Base-by-base conservation (phyloP, 257 asterid genomes). In the Phtheirospermum japonicum region DNA sequence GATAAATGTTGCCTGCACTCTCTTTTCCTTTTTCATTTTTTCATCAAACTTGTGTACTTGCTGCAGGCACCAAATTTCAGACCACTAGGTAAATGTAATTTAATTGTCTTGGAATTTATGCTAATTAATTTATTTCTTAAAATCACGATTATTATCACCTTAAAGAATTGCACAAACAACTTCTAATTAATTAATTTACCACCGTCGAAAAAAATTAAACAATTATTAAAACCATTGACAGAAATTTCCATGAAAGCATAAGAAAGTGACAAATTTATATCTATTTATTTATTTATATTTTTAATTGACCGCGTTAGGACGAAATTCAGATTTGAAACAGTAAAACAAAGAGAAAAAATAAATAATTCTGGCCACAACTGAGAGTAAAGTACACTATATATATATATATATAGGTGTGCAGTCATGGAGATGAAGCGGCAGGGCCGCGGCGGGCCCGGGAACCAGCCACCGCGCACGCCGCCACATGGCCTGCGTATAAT, bases 31-130 rank as follows among this genome's bases (percentile, higher is more conserved):
- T 39, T 31, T 36, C 1, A 43, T 43, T 59, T 59, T 26, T 56
- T 46, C 17, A 37, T 33, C 28, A 10, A 39, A 39, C n/a, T 39
- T 39, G 7, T 39, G 63, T 69, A 69, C 68, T 40, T 69, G 48
- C 48, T 37, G 48, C 57, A 23, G 18, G 5, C 53, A 13, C 62
- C 40, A 52, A n/a, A 26, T 26, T 52, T 39, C 39, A 17, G 10
- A 20, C 45, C 33, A 52, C 17, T n/a, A n/a, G n/a, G n/a, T n/a
- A n/a, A n/a, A n/a, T n/a, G n/a, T n/a, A n/a, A n/a, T n/a, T n/a
- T n/a, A n/a, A n/a, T n/a, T n/a, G n/a, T n/a, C n/a, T n/a, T n/a
- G n/a, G n/a, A n/a, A n/a, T n/a, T n/a, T n/a, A n/a, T n/a, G n/a
- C n/a, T n/a, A n/a, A n/a, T n/a, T n/a, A n/a, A n/a, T n/a, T n/a